A percentile compares a stretch with the other conserved stretches of the same genome.
phyloP scores from a whole-genome alignment of 2,329 filamentous ascomycete genomes.

The Alternaria tenuissima region DNA sequence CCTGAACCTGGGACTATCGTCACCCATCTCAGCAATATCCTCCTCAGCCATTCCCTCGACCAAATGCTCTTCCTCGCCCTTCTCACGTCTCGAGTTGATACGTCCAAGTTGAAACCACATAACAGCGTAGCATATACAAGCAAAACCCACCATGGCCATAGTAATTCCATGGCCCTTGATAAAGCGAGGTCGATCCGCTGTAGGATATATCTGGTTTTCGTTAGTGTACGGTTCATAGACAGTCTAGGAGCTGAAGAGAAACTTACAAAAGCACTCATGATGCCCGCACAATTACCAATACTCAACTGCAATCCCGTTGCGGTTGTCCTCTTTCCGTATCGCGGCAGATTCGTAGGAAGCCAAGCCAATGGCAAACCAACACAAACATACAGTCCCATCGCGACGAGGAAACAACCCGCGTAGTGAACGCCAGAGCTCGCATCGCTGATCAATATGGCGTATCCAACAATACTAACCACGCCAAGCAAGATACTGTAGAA shows the following conservation, averaged over 20 bases:
- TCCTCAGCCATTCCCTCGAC: constrained; percentile 53
- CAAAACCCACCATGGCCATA: constrained; percentile 59
- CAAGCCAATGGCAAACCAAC: constrained; percentile 65
- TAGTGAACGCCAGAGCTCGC: constrained; percentile 71
- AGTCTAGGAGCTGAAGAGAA: neutral
- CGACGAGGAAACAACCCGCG: constrained; percentile 79
- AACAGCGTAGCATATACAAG: constrained; percentile 46
- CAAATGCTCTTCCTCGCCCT: constrained; percentile 53
- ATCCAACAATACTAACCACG: constrained; percentile 70
- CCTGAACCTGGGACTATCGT: constrained; percentile 56
- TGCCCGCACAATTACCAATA: constrained; percentile 73
- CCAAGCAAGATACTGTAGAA: constrained; percentile 71
- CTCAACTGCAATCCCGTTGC: constrained; percentile 76
- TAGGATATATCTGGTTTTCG: constrained; percentile 55
- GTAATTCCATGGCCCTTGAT: constrained; percentile 62
- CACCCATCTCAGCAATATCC: constrained; percentile 56
- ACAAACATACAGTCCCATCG: constrained; percentile 72
- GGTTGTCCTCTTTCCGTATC: constrained; percentile 79
- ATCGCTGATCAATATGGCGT: constrained; percentile 71
- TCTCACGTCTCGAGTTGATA: constrained; percentile 50
- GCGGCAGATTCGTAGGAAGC: constrained; percentile 72
- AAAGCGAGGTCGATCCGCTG: constrained; percentile 56
- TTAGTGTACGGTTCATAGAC: constrained; percentile 12
- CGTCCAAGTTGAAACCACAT: constrained; percentile 51
- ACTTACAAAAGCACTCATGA: constrained; percentile 75